A percentile compares a stretch with the other conserved stretches of the same genome.
These are phyloP conservation scores for Leccinum arenicola DNA, from an alignment of 768 basidiomycete species.

Conservation along the genomic window DNA sequence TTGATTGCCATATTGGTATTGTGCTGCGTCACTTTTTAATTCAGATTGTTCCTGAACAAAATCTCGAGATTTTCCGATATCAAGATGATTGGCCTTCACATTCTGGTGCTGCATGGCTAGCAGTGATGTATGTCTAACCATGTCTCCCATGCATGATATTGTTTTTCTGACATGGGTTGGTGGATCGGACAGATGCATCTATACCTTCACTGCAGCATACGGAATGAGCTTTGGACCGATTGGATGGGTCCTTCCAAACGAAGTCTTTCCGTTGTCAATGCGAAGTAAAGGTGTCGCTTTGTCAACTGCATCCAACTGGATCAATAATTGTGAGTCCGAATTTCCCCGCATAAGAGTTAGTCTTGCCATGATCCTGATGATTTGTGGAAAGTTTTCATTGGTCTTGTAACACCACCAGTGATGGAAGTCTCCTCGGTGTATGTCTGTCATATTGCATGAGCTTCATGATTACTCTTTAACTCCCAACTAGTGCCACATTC, in stretches of 20 bases:
- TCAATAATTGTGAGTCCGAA: constrained; percentile 64
- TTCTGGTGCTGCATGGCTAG: constrained; percentile 57
- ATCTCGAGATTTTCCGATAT: constrained; percentile 44
- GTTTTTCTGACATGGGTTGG: neutral
- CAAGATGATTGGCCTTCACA: constrained; percentile 59
- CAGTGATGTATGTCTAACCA: constrained; percentile 52
- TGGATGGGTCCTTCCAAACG: constrained; percentile 81
- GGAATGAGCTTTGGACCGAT: constrained; percentile 78
- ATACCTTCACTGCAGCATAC: constrained; percentile 74
- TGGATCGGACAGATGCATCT: constrained; percentile 50
- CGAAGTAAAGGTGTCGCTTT: constrained; percentile 81
- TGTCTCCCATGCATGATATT: neutral
- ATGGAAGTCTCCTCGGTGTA: constrained; percentile 61
- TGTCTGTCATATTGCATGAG: constrained; percentile 13
- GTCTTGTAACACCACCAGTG: constrained; percentile 66
- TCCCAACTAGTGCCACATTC: constrained; percentile 56
- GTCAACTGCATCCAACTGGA: constrained; percentile 84
- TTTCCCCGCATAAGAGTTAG: neutral
- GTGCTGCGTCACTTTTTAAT: neutral
- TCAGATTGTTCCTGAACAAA: neutral
- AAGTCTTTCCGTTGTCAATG: constrained; percentile 78
- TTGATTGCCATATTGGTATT: constrained; percentile 61
- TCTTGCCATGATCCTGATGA: constrained; percentile 3
- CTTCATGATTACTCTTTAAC: neutral
- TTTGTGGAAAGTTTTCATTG: constrained; percentile 58